Conservation (phyloP, 371 early-diverging fungal genomes). For the Actinomortierella ambigua region DNA sequence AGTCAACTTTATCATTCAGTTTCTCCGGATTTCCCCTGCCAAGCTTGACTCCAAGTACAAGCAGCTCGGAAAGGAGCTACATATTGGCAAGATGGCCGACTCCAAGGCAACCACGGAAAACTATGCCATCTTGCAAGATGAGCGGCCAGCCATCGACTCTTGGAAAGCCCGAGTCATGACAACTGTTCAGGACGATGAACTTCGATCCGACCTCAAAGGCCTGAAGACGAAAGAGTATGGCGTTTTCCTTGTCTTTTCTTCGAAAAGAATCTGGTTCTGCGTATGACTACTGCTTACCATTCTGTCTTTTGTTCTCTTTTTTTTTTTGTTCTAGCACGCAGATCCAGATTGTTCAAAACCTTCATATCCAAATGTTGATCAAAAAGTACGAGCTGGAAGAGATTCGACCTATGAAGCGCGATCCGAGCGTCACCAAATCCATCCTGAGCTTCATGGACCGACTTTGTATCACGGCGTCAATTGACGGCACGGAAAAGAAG, state of each 20-base stretch:
- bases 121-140: conserved; percentile 35
- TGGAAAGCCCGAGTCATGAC: conserved; percentile 25
- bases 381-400: conserved; percentile 37
- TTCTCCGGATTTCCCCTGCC: conserved; percentile 40
- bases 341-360: conserved; percentile 42
- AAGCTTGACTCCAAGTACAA: conserved; percentile 33
- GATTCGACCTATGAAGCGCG: conserved; percentile 39
- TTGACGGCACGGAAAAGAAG: conserved; percentile 13
- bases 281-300: too few species aligned
- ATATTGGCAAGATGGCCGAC: conserved; percentile 15
- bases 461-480: conserved; percentile 27
- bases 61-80: conserved; percentile 36
- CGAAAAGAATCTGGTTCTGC: too few species aligned
- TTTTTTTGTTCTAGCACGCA: conserved; percentile 35
- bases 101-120: conserved; percentile 19
- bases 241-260: too few species aligned
- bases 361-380: conserved; percentile 30
- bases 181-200: conserved; percentile 21
- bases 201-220: conserved; percentile 15
- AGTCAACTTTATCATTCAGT: conserved; percentile 40
- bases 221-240: conserved; percentile 45
- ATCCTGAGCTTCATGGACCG: conserved; percentile 33
- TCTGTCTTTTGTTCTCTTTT: too few species aligned
- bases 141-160: conserved; percentile 23
- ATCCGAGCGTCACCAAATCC: conserved; percentile 30